Evolutionary conservation across 2,329 filamentous ascomycete genomes (phyloP).

Genomic region (Phoma sp.): DNA sequence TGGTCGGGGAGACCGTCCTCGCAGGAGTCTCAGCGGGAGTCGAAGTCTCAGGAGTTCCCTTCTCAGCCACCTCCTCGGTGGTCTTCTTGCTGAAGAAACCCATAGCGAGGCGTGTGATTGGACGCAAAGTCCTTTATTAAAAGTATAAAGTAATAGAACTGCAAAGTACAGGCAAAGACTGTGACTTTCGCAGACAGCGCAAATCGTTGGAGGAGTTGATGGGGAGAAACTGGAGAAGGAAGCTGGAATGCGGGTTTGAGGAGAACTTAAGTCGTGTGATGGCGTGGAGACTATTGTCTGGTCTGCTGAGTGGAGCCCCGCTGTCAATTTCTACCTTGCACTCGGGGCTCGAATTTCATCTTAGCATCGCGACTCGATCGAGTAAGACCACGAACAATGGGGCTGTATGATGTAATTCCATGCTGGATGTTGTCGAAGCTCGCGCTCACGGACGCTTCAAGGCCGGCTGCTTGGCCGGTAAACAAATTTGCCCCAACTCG

Average conservation of each 20-base stretch:
- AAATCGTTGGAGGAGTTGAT: slow-evolving; percentile 22
- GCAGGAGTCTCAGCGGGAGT: slow-evolving; percentile 35
- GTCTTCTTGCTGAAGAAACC: slow-evolving; percentile 31
- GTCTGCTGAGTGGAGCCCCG: slow-evolving; percentile 31
- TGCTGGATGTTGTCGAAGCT: slow-evolving; percentile 18
- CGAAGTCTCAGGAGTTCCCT: slow-evolving; percentile 32
- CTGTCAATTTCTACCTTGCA: slow-evolving; percentile 24
- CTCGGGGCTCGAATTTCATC: slow-evolving; percentile 23
- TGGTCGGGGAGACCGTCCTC: slow-evolving; percentile 28
- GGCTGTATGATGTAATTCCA: slow-evolving; percentile 31
- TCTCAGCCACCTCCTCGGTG: slow-evolving; percentile 26
- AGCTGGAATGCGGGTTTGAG: slow-evolving; percentile 26
- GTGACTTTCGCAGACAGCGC: slow-evolving; percentile 7
- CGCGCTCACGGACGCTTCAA: slow-evolving; percentile 14
- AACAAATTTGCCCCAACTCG: slow-evolving; percentile 15
- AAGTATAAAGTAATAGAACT: slow-evolving; percentile 4
- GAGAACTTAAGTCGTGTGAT: slow-evolving; percentile 30
- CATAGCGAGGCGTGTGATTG: slow-evolving; percentile 20
- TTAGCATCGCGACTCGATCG: slow-evolving; percentile 22
- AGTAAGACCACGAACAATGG: slow-evolving; percentile 26
- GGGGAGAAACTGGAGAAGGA: slow-evolving; percentile 18
- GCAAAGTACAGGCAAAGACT: slow-evolving; percentile 7
- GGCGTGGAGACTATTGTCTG: slow-evolving; percentile 25
- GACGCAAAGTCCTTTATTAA: slow-evolving; percentile 11
- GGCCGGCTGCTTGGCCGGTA: slow-evolving; percentile 9